These are phyloP conservation scores for Magnolia officinalis DNA, from an alignment of 164 flowering plant species.

Conservation along the genomic window DNA sequence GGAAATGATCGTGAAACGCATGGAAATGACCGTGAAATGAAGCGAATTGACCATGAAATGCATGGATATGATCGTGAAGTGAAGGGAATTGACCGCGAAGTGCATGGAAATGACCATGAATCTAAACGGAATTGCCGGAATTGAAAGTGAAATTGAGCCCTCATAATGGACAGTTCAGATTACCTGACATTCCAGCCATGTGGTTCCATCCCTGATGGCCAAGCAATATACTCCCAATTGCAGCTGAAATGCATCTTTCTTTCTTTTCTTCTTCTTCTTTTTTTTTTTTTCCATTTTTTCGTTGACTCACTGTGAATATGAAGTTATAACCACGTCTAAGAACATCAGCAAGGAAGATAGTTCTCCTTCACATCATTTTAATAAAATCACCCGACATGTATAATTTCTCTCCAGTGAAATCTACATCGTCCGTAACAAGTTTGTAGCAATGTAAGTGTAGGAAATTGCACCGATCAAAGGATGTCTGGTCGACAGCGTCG, in stretches of 20 bases:
- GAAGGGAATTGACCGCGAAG: no score
- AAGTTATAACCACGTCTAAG: constrained; percentile 65
- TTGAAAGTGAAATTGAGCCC: neutral
- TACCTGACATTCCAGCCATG: neutral
- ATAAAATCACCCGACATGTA: constrained; percentile 68
- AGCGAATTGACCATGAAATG: no score
- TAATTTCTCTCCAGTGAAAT: constrained; percentile 54
- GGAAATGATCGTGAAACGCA: no score
- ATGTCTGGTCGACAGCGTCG: no score
- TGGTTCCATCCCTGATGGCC: neutral
- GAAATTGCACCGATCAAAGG: no score
- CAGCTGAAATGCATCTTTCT: neutral
- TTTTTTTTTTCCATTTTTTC: neutral
- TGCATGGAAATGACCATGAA: no score
- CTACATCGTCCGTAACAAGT: no score
- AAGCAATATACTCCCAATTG: neutral
- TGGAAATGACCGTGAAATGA: no score
- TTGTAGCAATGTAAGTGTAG: no score
- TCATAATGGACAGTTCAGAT: neutral
- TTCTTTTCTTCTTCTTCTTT: no score
- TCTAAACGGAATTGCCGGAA: no score
- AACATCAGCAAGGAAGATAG: constrained; percentile 47
- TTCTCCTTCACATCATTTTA: constrained; percentile 87
- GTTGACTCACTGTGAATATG: constrained; percentile 61
- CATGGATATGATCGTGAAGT: no score